Conservation (phyloP, 2,329 filamentous ascomycete genomes). For the Calonectria fujianensis region DNA sequence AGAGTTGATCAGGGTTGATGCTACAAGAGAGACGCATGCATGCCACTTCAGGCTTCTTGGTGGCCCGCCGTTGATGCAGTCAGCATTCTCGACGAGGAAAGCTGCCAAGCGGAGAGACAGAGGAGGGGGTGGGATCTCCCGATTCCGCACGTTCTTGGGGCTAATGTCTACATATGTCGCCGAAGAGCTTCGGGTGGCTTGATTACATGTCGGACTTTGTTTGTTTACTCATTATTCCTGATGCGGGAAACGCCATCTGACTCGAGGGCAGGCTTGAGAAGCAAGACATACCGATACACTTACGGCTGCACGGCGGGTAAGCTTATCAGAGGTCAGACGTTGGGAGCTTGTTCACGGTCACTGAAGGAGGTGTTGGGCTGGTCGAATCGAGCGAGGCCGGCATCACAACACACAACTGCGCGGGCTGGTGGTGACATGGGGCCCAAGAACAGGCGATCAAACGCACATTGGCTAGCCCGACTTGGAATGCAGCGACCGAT, state of each 20-base stretch:
- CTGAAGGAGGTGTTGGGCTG: not conserved
- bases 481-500: conserved; percentile 9
- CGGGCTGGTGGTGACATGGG: conserved; percentile 8
- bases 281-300: conserved; percentile 14
- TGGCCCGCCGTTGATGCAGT: conserved; percentile 34
- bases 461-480: conserved; percentile 19
- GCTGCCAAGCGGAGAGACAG: not conserved
- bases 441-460: conserved; percentile 20
- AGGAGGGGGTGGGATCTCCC: conserved; percentile 36
- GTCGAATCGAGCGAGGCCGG: conserved; percentile 9
- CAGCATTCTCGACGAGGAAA: conserved; percentile 33
- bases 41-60: conserved; percentile 30
- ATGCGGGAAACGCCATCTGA: conserved; percentile 19
- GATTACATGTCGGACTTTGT: conserved; percentile 21
- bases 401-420: conserved; percentile 17
- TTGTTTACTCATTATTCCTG: not conserved
- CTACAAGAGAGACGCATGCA: conserved; percentile 34
- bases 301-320: conserved; percentile 28
- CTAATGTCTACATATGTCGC: conserved; percentile 29
- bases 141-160: conserved; percentile 35
- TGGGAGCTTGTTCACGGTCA: conserved; percentile 12
- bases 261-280: conserved; percentile 8
- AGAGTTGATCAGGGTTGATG: conserved; percentile 35
- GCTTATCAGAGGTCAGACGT: conserved; percentile 31
- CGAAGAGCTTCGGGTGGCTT: conserved; percentile 13